Evolutionary conservation across 805 yeast species (phyloP), one percentile per base, ranked within the genome.

Genomic region (Blastobotrys muscicola): DNA sequence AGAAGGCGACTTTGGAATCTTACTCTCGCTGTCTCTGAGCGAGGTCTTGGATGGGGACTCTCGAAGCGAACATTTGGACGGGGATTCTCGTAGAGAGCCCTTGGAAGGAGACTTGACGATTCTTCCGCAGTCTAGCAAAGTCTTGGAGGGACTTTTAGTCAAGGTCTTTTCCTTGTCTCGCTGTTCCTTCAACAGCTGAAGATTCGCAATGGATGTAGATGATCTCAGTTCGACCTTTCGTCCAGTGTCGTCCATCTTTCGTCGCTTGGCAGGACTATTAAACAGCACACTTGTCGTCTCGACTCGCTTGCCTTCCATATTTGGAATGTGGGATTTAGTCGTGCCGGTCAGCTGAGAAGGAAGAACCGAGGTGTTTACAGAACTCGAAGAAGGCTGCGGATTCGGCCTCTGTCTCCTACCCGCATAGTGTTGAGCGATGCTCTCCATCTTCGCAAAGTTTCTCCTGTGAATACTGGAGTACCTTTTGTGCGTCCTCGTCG

Each of bases 381-480:
- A 14, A 11, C 29, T 36, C 29, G 12, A 30, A n/a, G 12, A 30
- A n/a, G 4, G 8, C 11, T 10, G 11, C 38, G 13, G 29, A 9
- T 14, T 20, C 29, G 26, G 16, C 38, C 16, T 20, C 38, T 36
- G 10, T n/a, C 29, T 36, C 29, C 29, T 20, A 4, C 29, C 14
- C 3, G 47, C 41, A 35, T 50, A 47, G 15, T 50, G 55, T 6
- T 42, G 11, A 3, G 47, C 45, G 20, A 59, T 49, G 15, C 57
- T 37, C 11, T 52, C 59, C 54, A 55, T 50, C 34, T 49, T 42
- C 9, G 58, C 55, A 43, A 58, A 57, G 38, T 50, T 41, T 10
- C 52, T 46, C 10, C 45, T 26, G 46, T 59, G 64, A 1, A 53
- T 47, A 0, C 54, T 46, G 10, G 58, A 49, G 43, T 46, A 57